Conservation (phyloP, 805 yeast genomes). For the Saturnispora zaruensis region DNA sequence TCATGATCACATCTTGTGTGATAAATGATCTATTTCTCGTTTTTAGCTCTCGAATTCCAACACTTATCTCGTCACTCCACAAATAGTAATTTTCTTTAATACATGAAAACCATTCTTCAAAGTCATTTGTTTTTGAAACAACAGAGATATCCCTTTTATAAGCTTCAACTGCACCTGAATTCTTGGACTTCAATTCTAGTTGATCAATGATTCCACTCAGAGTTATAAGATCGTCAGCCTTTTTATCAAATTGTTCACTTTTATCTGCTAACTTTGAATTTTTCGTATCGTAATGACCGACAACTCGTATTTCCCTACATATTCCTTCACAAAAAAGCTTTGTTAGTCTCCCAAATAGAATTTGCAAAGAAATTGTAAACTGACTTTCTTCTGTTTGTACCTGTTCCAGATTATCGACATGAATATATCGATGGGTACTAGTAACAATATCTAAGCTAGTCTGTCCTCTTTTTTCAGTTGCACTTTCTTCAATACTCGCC, state of each 20-base stretch:
- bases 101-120: slow-evolving; percentile 15
- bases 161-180: slow-evolving; percentile 14
- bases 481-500: not conserved
- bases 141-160: slow-evolving; percentile 18
- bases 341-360: slow-evolving; percentile 27
- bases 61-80: slow-evolving; percentile 26
- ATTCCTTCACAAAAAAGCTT: slow-evolving; percentile 38
- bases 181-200: slow-evolving; percentile 24
- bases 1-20: slow-evolving; percentile 28
- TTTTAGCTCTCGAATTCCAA: slow-evolving; percentile 49
- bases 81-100: slow-evolving; percentile 7
- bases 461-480: not conserved
- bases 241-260: not conserved
- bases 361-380: not conserved
- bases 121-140: slow-evolving; percentile 14
- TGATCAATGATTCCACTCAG: slow-evolving; percentile 62
- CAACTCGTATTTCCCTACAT: slow-evolving; percentile 57
- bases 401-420: not conserved
- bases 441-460: not conserved
- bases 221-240: slow-evolving; percentile 29
- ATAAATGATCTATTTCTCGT: slow-evolving; percentile 39
- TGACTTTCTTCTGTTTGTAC: not conserved
- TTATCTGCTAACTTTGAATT: slow-evolving; percentile 11
- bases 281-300: slow-evolving; percentile 37
- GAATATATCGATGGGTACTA: not conserved